These are phyloP conservation scores for Aureobasidium sp. DNA, from an alignment of 2,329 filamentous ascomycete species.

Conservation along the genomic window DNA sequence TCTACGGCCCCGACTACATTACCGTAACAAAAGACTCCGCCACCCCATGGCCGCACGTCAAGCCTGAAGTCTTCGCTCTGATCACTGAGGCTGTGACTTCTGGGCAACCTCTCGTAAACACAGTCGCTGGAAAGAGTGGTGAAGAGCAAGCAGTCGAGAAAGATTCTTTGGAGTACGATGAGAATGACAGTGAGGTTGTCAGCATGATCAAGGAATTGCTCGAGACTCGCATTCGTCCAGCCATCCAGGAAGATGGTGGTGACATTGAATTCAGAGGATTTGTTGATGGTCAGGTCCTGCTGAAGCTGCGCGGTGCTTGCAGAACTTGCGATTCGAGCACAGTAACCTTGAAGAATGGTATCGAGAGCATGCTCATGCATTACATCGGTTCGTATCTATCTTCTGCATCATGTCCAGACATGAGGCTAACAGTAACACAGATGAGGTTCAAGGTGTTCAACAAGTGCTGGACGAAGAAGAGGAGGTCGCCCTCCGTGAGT, in stretches of 20 bases:
- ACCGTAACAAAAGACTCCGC: constrained; percentile 87
- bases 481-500: constrained; percentile 77
- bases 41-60: constrained; percentile 88
- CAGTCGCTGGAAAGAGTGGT: constrained; percentile 52
- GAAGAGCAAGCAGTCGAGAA: constrained; percentile 42
- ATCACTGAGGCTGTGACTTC: constrained; percentile 89
- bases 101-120: constrained; percentile 73
- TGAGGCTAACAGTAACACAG: constrained; percentile 29
- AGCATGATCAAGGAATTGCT: constrained; percentile 98
- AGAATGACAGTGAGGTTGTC: constrained; percentile 88
- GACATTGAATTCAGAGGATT: constrained; percentile 96
- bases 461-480: constrained; percentile 91
- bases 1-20: constrained; percentile 93
- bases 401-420: not conserved
- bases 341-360: constrained; percentile 93
- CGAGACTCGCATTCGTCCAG: constrained; percentile 87
- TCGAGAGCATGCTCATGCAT: constrained; percentile 89
- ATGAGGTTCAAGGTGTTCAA: constrained; percentile 87
- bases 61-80: constrained; percentile 88
- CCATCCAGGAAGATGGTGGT: constrained; percentile 95
- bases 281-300: constrained; percentile 57
- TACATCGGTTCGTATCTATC: constrained; percentile 14
- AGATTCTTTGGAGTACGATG: constrained; percentile 74
- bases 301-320: constrained; percentile 84
- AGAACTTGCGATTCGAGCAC: constrained; percentile 95